Percentiles rank a stretch among this genome's conserved stretches.
These are phyloP conservation scores for Suillus subalutaceus DNA, from an alignment of 768 basidiomycete species.

Conservation along the genomic window DNA sequence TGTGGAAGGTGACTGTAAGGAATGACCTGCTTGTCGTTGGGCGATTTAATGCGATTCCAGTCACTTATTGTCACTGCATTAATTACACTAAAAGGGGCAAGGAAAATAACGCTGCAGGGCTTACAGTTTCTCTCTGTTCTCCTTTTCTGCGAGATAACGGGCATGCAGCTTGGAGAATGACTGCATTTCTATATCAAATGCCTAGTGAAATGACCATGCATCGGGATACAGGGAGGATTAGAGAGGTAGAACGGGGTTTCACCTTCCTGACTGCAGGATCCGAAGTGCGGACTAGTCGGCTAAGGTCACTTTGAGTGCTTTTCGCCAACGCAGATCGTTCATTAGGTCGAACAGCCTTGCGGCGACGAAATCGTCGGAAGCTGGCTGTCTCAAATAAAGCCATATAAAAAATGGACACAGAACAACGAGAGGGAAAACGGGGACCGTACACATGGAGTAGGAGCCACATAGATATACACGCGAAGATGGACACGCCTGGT, in stretches of 20 bases:
- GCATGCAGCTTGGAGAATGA: slow-evolving; percentile 96
- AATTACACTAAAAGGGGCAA: slow-evolving; percentile 14
- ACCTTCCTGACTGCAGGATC: slow-evolving; percentile 65
- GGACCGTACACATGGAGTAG: neutral
- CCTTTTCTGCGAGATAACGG: slow-evolving; percentile 88
- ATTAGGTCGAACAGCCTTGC: slow-evolving; percentile 53
- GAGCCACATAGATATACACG: slow-evolving; percentile 23
- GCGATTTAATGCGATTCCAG: slow-evolving; percentile 90
- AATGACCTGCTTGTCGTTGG: slow-evolving; percentile 83
- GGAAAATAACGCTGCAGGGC: slow-evolving; percentile 29
- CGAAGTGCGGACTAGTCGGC: slow-evolving; percentile 61
- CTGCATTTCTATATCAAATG: slow-evolving; percentile 94
- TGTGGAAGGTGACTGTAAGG: slow-evolving; percentile 75
- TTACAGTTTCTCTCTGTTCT: slow-evolving; percentile 85
- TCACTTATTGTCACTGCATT: slow-evolving; percentile 48
- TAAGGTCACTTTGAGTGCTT: slow-evolving; percentile 69
- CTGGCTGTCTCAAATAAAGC: slow-evolving; percentile 37
- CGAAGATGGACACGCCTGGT: slow-evolving; percentile 22
- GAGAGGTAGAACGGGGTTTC: slow-evolving; percentile 10
- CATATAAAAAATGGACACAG: slow-evolving; percentile 12
- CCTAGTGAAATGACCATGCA: slow-evolving; percentile 45
- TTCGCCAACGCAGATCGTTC: slow-evolving; percentile 38
- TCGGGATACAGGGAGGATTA: slow-evolving; percentile 40
- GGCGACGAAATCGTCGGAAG: slow-evolving; percentile 40
- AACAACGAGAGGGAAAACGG: slow-evolving; percentile 17